Conservation (phyloP, 2,329 filamentous ascomycete species). For the Aureobasidium zeae region DNA sequence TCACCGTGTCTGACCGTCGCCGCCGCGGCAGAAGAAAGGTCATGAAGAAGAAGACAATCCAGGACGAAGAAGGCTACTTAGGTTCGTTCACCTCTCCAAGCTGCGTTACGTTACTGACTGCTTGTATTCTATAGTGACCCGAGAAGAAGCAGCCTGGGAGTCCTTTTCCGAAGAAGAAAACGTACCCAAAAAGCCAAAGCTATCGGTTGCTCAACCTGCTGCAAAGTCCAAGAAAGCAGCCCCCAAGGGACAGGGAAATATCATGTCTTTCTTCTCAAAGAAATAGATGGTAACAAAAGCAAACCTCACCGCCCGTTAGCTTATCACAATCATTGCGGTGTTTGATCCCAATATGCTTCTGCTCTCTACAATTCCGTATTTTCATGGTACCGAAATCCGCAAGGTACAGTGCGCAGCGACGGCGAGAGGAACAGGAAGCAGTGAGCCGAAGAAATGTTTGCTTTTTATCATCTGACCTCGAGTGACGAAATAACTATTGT, state of each 20-base stretch:
- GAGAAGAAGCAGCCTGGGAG: conserved; percentile 78
- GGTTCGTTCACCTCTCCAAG: conserved; percentile 44
- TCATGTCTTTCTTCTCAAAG: conserved; percentile 88
- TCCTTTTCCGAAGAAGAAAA: conserved; percentile 87
- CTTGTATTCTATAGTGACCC: conserved; percentile 57
- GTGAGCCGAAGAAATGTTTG: no score
- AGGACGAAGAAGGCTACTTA: conserved; percentile 84
- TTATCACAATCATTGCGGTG: no score
- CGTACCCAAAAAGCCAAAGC: conserved; percentile 46
- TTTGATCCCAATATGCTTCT: no score
- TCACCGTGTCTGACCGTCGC: conserved; percentile 53
- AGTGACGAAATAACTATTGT: background rate
- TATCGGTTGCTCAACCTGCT: conserved; percentile 40
- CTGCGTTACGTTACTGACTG: conserved; percentile 16
- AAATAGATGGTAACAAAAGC: no score
- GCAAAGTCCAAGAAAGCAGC: conserved; percentile 33
- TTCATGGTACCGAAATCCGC: no score
- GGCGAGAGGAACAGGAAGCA: background rate
- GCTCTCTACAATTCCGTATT: no score
- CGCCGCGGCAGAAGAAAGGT: conserved; percentile 69
- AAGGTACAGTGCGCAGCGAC: no score
- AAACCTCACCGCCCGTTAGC: no score
- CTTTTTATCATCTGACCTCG: background rate
- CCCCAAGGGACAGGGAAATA: conserved; percentile 58
- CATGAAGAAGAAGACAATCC: conserved; percentile 77